Base-by-base conservation (phyloP, 108 stramenopile genomes). In the Cylindrotheca closterium region DNA sequence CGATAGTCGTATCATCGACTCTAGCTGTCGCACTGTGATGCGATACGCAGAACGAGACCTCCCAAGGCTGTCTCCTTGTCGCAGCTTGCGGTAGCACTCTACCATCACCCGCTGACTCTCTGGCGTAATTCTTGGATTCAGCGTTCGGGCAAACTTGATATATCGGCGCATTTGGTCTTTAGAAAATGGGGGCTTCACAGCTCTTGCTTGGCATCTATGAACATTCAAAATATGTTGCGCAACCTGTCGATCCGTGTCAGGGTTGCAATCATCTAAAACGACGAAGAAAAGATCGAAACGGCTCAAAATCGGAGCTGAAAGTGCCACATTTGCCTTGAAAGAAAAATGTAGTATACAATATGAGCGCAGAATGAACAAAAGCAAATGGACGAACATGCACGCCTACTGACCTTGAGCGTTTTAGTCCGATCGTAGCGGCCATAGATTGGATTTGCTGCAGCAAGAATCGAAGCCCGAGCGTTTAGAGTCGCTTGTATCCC, bases 221-320 rank as follows among this genome's bases (percentile, higher is more conserved):
- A 98, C 97, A 30, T 91, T 84, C 31, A 99, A 68, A 77, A 99
- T 98, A 77, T 99, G 98, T 50, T 86, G 68, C 32, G 97, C 97
- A 45, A 99, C 97, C 61, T 74, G 82, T 45, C 84, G 81, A 72
- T 99, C 99, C 4, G 93, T 68, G 18, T 86, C 82, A 15, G 96
- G 95, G 61, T 96, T 92, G 63, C 97, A 97, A 62, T 98, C 99
- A 73, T 98, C 99, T 29, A 98, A 66, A 15, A 99, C 96, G 15
- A 99, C 95, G 80, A 98, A 99, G 76, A 99, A 98, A 47, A 99
- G 77, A 85, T 99, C 99, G 71, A 99, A 99, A 46, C 99, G 87
- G 68, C 89, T 91, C 71, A 99, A 85, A 75, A 99, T 98, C 22
- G 99, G 96, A 19, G 98, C 94, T 27, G 87, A 88, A 47, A 99